Evolutionary conservation across 2,329 filamentous ascomycete species (phyloP), one percentile per base, ranked within the genome.

Genomic region (Waltergamsia citrina): DNA sequence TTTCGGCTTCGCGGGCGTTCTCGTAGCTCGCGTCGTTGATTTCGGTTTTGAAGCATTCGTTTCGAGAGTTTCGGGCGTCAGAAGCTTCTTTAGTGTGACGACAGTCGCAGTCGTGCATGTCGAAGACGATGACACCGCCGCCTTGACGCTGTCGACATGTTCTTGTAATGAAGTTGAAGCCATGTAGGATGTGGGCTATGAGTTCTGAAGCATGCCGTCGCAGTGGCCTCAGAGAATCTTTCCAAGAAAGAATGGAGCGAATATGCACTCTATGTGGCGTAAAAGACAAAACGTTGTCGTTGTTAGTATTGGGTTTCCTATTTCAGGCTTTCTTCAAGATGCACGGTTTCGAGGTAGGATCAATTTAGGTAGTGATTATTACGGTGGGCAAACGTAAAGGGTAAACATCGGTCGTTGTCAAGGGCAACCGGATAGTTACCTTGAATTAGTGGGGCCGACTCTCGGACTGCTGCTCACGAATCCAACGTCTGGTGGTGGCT

Each of bases 61-160:
- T 4, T 40, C 38, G 10, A 8, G 9, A 34, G 46, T 12, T 9
- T 62, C 59, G 21, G 48, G 43, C 12, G 56, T 51, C 6, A 71
- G 54, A 16, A 71, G 52, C 34, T 69, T 63, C 45, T 67, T 69
- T 38, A 71, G 49, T 3, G 55, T 51, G 17, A 67, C 63, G 22
- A 66, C 63, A 20, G 60, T 67, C 3, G 63, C 50, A 16, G 65
- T 54, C 28, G 70, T 72, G 53, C 72, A 78, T 44, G 64, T 74
- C 30, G 66, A 55, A 10, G 62, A 62, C 35, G 66, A 71, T 40
- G 66, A 57, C 41, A 76, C 56, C 27, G 71, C 70, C 39, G 59
- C 57, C 48, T 74, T 76, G 47, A 74, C 65, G 39, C 68, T 62
- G 40, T 69, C 65, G 46, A 50, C 51, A 44, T 64, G 63, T 43